Evolutionary conservation across 1,139 yeast species (phyloP).

Genomic region (Entelexis paramagnoliae): DNA sequence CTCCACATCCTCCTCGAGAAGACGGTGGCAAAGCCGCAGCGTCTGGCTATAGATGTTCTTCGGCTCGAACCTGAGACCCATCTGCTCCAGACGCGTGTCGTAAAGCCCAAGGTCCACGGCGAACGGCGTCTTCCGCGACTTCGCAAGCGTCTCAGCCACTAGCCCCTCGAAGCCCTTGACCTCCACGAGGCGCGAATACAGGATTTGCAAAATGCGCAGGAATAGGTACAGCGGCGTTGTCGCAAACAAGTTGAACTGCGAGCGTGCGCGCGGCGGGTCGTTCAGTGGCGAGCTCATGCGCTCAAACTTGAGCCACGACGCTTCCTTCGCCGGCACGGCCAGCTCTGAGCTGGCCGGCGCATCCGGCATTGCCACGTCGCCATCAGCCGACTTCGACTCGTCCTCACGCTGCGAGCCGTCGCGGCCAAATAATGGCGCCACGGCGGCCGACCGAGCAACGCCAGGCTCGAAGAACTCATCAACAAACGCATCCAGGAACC

Average conservation of each 20-base stretch:
- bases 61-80: slow-evolving; percentile 65
- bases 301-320: slow-evolving; percentile 25
- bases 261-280: slow-evolving; percentile 20
- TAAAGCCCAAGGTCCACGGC: slow-evolving; percentile 80
- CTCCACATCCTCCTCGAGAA: slow-evolving; percentile 85
- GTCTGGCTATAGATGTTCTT: slow-evolving; percentile 70
- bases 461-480: slow-evolving; percentile 51
- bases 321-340: neutral
- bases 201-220: slow-evolving; percentile 72
- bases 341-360: neutral
- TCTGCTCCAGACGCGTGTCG: slow-evolving; percentile 69
- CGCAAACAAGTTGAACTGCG: slow-evolving; percentile 66
- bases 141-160: slow-evolving; percentile 57
- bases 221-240: slow-evolving; percentile 88
- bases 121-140: slow-evolving; percentile 61
- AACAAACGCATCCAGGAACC: slow-evolving; percentile 60
- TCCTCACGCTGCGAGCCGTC: neutral
- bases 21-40: slow-evolving; percentile 55
- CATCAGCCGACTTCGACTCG: neutral
- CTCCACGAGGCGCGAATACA: slow-evolving; percentile 70
- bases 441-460: neutral
- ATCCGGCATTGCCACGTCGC: slow-evolving; percentile 3
- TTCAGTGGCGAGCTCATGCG: slow-evolving; percentile 22
- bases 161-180: slow-evolving; percentile 56
- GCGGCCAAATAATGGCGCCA: neutral